A percentile compares a stretch with the other conserved stretches of the same genome.
Evolutionary conservation across 2,329 filamentous ascomycete genomes (phyloP).

Genomic region (Zymoseptoria crescenta): DNA sequence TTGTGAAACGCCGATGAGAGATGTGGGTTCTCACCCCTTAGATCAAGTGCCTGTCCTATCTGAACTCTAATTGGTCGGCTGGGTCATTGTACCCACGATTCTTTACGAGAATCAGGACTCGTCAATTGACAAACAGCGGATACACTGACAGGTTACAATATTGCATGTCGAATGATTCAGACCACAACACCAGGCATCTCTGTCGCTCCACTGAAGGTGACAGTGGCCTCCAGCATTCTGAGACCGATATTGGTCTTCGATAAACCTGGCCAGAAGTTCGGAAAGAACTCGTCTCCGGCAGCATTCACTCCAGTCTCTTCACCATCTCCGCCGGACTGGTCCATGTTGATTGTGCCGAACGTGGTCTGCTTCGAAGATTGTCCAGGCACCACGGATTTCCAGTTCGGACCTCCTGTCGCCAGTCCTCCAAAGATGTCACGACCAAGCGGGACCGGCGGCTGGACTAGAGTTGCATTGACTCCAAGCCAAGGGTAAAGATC

Average conservation of each 20-base stretch:
- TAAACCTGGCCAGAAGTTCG: background rate
- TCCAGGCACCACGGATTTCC: background rate
- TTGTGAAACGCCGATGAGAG: background rate
- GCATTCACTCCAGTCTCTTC: background rate
- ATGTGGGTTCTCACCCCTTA: background rate
- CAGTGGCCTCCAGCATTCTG: background rate
- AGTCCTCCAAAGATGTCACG: conserved; percentile 2
- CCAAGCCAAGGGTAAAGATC: conserved; percentile 1
- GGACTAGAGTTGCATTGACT: conserved; percentile 4
- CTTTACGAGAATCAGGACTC: background rate
- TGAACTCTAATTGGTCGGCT: background rate
- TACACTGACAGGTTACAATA: background rate
- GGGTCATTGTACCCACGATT: background rate
- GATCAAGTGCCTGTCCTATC: background rate
- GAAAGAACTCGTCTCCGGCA: background rate
- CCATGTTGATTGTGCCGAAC: background rate
- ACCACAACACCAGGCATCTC: conserved; percentile 1
- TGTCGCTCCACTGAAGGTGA: background rate
- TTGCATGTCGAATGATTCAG: background rate
- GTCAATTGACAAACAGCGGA: background rate
- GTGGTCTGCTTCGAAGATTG: background rate
- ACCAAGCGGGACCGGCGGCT: conserved; percentile 1
- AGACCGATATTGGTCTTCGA: background rate
- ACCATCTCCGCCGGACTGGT: background rate
- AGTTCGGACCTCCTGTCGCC: background rate